Conservation (phyloP, 2,329 filamentous ascomycete genomes). For the Rhexocercosporidium sp. region DNA sequence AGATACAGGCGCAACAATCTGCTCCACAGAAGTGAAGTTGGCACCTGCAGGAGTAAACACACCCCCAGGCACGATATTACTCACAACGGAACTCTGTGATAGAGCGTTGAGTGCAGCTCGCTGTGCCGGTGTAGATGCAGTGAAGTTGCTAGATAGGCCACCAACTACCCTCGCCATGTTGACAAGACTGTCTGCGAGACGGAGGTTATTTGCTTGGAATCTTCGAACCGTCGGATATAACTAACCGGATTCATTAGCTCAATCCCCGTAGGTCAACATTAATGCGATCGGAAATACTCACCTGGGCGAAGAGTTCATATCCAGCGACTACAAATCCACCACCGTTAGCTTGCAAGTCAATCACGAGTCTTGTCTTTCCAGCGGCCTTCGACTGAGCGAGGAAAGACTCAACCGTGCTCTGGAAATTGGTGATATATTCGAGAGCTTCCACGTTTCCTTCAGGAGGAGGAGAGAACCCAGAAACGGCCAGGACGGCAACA, state of each 20-base stretch:
- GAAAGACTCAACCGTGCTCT: constrained; percentile 9
- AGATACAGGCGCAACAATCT: constrained; percentile 4
- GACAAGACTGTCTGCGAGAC: constrained; percentile 7
- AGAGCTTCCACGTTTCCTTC: background rate
- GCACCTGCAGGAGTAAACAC: background rate
- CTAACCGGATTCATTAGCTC: background rate
- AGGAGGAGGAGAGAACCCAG: background rate
- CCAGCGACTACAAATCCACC: constrained; percentile 16
- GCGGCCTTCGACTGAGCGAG: constrained; percentile 3
- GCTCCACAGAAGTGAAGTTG: background rate
- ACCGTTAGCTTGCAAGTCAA: constrained; percentile 21
- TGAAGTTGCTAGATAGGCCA: background rate
- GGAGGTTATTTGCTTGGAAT: constrained; percentile 5
- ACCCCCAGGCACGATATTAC: background rate
- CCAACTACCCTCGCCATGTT: background rate
- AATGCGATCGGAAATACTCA: too few relatives aligned
- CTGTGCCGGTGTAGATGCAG: background rate
- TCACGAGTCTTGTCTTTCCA: constrained; percentile 12
- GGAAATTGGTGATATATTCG: constrained; percentile 13
- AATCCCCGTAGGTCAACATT: too few relatives aligned
- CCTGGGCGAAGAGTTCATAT: constrained; percentile 17
- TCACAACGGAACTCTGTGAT: background rate
- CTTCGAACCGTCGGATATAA: background rate
- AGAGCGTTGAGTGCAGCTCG: background rate
- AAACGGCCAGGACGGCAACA: constrained; percentile 18